Evolutionary conservation across 805 yeast genomes (phyloP), one percentile per base, ranked within the genome.

Genomic region (Saccharomycopsis lassenensis): DNA sequence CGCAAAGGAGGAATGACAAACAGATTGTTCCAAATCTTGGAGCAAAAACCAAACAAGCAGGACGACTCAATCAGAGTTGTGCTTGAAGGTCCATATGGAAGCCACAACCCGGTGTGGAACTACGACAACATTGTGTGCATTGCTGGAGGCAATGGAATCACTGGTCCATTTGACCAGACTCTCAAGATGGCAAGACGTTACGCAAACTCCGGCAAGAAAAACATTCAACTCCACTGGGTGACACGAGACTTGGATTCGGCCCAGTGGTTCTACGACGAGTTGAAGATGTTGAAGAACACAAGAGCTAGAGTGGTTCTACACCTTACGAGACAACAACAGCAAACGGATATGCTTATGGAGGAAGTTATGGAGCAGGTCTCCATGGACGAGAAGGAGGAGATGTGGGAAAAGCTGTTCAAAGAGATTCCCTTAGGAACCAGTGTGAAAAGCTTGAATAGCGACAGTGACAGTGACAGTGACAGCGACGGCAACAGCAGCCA

Each of bases 11-110:
- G 84, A 40, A 52, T 73, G 37, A 74, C 83, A 8, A 62, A 54
- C 37, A 58, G 57, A 21, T 46, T 71, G 17, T 54, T 58, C 24
- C 49, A 51, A 17, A 52, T 54, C 33, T 43, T 63, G 11, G 24
- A 46, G 16, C 51, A 44, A 16, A 47, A 40, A 39, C 59, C 50
- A 23, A 61, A 48, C 31, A 58, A 40, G 38, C 52, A 35, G 23
- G 39, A 48, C 41, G 54, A 55, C 29, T 31, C 43, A 35, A 52
- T 64, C 37, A 58, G 59, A 44, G 63, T 70, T 14, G 57, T 63
- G 19, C 49, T 73, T 6, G 84, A 76, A 48, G 83, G 83, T 0
- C 77, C 80, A 3, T 77, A 77, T 47, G 83, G 82, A 1, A 52
- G 55, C n/a, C 49, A 49, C n/a, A 48, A 61, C 2, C 66, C 67